These are phyloP conservation scores for Exophiala sideris DNA, from an alignment of 2,329 filamentous ascomycete species.

Conservation along the genomic window DNA sequence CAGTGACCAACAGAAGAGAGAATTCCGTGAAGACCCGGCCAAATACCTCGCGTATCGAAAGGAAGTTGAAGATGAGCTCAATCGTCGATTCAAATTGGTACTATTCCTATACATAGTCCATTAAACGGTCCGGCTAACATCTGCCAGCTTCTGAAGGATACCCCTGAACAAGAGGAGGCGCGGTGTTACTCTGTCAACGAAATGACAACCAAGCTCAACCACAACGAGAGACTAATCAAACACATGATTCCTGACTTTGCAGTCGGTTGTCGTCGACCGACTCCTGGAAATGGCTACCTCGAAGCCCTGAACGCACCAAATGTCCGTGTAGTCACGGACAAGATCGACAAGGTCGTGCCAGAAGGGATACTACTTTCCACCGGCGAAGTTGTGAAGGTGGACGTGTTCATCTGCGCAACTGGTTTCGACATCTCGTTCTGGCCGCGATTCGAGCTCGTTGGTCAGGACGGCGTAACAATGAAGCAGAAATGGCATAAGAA, in stretches of 20 bases:
- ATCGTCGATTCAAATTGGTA: background rate
- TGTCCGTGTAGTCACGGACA: conserved; percentile 39
- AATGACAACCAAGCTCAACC: conserved; percentile 18
- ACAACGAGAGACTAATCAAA: conserved; percentile 37
- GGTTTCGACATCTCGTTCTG: conserved; percentile 22
- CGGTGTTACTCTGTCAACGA: too few species aligned
- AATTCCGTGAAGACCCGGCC: background rate
- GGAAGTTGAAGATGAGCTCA: background rate
- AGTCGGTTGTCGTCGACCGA: conserved; percentile 36
- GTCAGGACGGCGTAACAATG: background rate
- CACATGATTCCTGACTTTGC: conserved; percentile 46
- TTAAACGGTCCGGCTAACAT: background rate
- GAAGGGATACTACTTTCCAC: conserved; percentile 40
- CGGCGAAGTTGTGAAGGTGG: conserved; percentile 37
- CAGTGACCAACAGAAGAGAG: background rate
- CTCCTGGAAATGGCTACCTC: conserved; percentile 42
- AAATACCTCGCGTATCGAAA: background rate
- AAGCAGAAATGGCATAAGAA: conserved; percentile 5
- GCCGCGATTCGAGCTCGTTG: conserved; percentile 10
- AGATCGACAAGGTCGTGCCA: conserved; percentile 37
- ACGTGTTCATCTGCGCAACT: too few species aligned
- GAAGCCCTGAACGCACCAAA: conserved; percentile 43
- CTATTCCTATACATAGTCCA: too few species aligned
- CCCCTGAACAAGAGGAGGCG: too few species aligned
- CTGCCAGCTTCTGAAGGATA: background rate